These are phyloP conservation scores for Aureobasidium sp. DNA, from an alignment of 2,329 filamentous ascomycete genomes.

Conservation along the genomic window DNA sequence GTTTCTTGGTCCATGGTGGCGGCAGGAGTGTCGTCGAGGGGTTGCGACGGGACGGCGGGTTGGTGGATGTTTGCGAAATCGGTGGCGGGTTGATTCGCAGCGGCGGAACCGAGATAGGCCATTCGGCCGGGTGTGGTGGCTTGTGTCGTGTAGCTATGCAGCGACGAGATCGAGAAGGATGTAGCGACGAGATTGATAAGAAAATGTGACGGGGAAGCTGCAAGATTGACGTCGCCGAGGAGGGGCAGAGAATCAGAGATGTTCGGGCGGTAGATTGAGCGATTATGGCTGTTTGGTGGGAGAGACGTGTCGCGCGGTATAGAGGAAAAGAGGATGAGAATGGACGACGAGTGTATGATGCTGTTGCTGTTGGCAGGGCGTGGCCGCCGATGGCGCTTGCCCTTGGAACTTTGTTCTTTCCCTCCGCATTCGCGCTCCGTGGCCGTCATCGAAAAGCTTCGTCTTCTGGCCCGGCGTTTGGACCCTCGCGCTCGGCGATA, in stretches of 20 bases:
- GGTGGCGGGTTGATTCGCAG: slow-evolving; percentile 4
- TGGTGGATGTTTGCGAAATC: slow-evolving; percentile 19
- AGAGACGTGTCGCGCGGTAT: not conserved
- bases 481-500: not conserved
- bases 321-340: not conserved
- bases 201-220: not conserved
- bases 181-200: not conserved
- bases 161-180: not conserved
- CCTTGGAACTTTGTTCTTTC: not conserved
- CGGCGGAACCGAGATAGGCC: slow-evolving; percentile 7
- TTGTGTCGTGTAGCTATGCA: not conserved
- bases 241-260: not conserved
- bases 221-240: not conserved
- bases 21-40: slow-evolving; percentile 16
- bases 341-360: not conserved
- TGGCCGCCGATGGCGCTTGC: not conserved
- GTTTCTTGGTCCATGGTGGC: slow-evolving; percentile 52
- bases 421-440: not conserved
- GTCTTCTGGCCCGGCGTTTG: not conserved
- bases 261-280: not conserved
- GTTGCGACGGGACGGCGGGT: slow-evolving; percentile 13
- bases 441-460: not conserved
- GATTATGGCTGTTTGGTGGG: not conserved
- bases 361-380: not conserved
- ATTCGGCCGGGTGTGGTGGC: not conserved